phyloP scores from a whole-genome alignment of 331 rosid genomes.

The Malus hybrid region DNA sequence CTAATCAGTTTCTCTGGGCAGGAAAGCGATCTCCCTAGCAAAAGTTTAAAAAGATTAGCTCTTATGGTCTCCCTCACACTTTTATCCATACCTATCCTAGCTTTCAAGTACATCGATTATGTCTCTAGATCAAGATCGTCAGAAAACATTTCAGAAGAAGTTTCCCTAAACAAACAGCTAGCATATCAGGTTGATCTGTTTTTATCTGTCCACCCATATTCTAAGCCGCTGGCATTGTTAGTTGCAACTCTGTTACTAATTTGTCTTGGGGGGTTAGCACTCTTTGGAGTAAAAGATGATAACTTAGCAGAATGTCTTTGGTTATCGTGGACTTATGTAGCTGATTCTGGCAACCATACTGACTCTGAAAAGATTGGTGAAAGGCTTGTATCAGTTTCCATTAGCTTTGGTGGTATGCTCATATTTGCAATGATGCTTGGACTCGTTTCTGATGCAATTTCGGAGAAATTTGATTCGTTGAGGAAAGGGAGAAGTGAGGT shows the following conservation, averaged over 20 bases:
- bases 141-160: constrained; percentile 51
- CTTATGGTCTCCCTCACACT: constrained; percentile 44
- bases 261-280: constrained; percentile 73
- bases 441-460: constrained; percentile 83
- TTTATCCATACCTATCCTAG: constrained; percentile 40
- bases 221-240: constrained; percentile 77
- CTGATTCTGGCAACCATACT: constrained; percentile 87
- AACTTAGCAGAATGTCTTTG: constrained; percentile 66
- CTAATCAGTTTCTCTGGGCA: constrained; percentile 16
- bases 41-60: constrained; percentile 43
- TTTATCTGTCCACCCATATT: constrained; percentile 79
- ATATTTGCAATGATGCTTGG: constrained; percentile 98
- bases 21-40: constrained; percentile 26
- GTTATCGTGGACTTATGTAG: constrained; percentile 88
- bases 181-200: constrained; percentile 65
- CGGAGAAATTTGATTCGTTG: constrained; percentile 81
- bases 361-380: constrained; percentile 59
- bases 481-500: constrained; percentile 94
- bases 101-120: constrained; percentile 48
- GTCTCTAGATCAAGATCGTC: constrained; percentile 54
- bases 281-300: constrained; percentile 73
- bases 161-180: constrained; percentile 64
- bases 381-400: constrained; percentile 80
- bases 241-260: constrained; percentile 72
- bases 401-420: constrained; percentile 94